Percentiles rank a stretch among this genome's conserved stretches.
These are phyloP conservation scores for Lachancea quebecensis DNA, from an alignment of 805 yeast genomes.

Conservation along the genomic window DNA sequence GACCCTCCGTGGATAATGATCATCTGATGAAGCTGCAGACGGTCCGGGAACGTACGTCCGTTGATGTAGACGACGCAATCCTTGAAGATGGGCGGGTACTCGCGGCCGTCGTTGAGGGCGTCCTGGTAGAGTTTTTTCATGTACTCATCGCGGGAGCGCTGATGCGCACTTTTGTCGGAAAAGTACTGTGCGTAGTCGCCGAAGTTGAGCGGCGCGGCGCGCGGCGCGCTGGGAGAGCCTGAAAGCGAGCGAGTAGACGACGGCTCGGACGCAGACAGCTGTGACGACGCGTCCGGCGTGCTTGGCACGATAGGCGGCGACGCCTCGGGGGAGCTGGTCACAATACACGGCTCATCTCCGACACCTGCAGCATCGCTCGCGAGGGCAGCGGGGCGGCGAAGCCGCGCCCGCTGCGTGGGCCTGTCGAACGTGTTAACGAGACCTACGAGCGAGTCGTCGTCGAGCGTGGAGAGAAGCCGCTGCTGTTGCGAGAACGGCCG, in stretches of 20 bases:
- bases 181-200: slow-evolving; percentile 19
- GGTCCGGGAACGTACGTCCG: slow-evolving; percentile 82
- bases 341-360: neutral
- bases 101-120: slow-evolving; percentile 8
- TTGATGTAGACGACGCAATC: slow-evolving; percentile 72
- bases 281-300: no score
- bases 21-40: slow-evolving; percentile 60
- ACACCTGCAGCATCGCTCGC: neutral
- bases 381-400: no score
- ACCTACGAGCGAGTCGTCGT: slow-evolving; percentile 7
- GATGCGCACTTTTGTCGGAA: slow-evolving; percentile 20
- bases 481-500: slow-evolving; percentile 3
- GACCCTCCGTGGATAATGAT: slow-evolving; percentile 76
- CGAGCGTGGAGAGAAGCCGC: slow-evolving; percentile 6
- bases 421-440: slow-evolving; percentile 4
- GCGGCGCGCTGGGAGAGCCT: neutral
- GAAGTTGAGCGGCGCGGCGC: neutral
- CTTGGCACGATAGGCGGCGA: neutral
- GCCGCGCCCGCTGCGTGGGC: neutral
- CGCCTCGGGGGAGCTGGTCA: neutral
- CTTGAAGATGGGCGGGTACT: slow-evolving; percentile 42
- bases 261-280: neutral
- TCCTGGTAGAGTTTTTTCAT: slow-evolving; percentile 16
- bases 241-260: neutral
- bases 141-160: slow-evolving; percentile 19